Conservation (phyloP, 2,329 filamentous ascomycete species). For the Sporothrix pallida region DNA sequence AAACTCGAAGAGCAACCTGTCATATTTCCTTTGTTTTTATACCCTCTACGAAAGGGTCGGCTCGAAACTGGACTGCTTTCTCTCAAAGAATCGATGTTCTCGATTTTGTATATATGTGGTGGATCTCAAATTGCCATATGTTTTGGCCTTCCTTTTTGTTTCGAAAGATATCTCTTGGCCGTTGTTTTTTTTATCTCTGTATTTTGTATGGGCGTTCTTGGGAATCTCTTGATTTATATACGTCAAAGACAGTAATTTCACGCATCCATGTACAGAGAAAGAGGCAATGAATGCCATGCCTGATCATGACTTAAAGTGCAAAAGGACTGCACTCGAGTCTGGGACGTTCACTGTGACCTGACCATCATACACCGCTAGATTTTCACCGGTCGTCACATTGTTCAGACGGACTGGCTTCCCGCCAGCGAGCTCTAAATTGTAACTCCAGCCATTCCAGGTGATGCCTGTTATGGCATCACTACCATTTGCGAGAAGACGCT, state of each 20-base stretch:
- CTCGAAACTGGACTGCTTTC: too few species aligned
- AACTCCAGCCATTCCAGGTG: slow-evolving; percentile 66
- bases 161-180: not conserved
- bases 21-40: not conserved
- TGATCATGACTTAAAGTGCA: slow-evolving; percentile 37
- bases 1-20: not conserved
- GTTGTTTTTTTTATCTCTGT: not conserved
- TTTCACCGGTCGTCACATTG: slow-evolving; percentile 59
- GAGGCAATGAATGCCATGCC: too few species aligned
- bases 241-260: not conserved
- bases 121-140: not conserved
- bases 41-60: not conserved
- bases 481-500: slow-evolving; percentile 64
- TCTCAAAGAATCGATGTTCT: not conserved
- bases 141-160: not conserved
- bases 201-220: not conserved
- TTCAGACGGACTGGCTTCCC: slow-evolving; percentile 59
- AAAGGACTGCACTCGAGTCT: slow-evolving; percentile 52
- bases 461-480: slow-evolving; percentile 66
- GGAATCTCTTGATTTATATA: too few species aligned
- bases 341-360: slow-evolving; percentile 44
- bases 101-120: slow-evolving; percentile 15
- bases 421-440: slow-evolving; percentile 62
- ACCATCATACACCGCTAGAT: slow-evolving; percentile 39
- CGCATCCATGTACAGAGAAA: not conserved